Evolutionary conservation across 768 basidiomycete species (phyloP).

Genomic region (Gymnopilus junonius): DNA sequence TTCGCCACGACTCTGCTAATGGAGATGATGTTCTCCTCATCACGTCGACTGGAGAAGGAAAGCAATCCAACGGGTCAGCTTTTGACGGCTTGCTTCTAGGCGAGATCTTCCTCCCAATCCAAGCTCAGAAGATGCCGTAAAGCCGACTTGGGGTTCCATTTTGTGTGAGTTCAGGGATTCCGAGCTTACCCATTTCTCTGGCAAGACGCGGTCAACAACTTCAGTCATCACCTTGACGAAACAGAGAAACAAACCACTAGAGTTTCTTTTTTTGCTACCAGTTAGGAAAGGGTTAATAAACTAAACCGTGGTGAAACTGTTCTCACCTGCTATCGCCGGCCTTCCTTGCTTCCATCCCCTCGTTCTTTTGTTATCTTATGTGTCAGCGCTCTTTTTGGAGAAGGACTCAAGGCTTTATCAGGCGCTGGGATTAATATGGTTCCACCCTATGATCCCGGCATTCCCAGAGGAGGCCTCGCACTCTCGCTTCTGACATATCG

Average conservation of each 20-base stretch:
- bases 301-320: not conserved
- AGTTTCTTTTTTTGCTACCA: not conserved
- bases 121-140: not conserved
- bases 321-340: not conserved
- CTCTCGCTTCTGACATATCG: constrained; percentile 4
- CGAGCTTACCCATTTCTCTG: not conserved
- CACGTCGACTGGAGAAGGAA: not conserved
- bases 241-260: not conserved
- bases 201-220: not conserved
- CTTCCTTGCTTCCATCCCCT: constrained; percentile 3
- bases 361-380: constrained; percentile 5
- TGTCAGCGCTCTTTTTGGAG: constrained; percentile 3
- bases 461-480: constrained; percentile 9
- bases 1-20: not conserved
- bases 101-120: not conserved
- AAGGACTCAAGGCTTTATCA: not conserved
- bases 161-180: not conserved
- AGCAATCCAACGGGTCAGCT: not conserved
- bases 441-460: constrained; percentile 3
- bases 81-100: not conserved
- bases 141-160: not conserved
- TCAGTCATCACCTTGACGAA: not conserved
- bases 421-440: constrained; percentile 5
- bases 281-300: not conserved
- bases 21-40: not conserved